A percentile compares a stretch with the other conserved stretches of the same genome.
Evolutionary conservation across 1,139 yeast species (phyloP).

Genomic region (Saccharomyces hybrid): DNA sequence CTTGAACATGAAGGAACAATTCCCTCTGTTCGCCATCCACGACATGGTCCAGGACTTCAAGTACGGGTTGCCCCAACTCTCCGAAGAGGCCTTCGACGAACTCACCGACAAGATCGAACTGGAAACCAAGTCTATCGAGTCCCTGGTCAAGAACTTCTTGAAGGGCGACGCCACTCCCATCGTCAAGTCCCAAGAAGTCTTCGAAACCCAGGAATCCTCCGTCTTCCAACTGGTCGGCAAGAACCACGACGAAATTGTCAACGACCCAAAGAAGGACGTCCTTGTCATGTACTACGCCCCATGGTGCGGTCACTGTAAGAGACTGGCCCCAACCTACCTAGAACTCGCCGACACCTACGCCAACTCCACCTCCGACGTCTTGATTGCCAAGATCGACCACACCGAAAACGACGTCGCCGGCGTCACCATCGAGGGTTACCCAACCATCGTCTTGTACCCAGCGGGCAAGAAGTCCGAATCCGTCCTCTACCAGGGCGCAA

Average conservation of each 20-base stretch:
- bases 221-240: slow-evolving; percentile 79
- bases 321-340: slow-evolving; percentile 84
- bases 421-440: slow-evolving; percentile 80
- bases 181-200: slow-evolving; percentile 80
- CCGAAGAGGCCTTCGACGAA: slow-evolving; percentile 30
- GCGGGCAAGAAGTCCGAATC: slow-evolving; percentile 78
- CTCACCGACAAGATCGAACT: slow-evolving; percentile 24
- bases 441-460: slow-evolving; percentile 86
- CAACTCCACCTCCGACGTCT: slow-evolving; percentile 40
- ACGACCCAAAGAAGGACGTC: slow-evolving; percentile 71
- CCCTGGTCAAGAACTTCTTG: slow-evolving; percentile 56
- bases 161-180: slow-evolving; percentile 63
- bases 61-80: slow-evolving; percentile 54
- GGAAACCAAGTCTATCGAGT: slow-evolving; percentile 40
- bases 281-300: slow-evolving; percentile 94
- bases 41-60: slow-evolving; percentile 60
- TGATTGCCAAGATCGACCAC: slow-evolving; percentile 83
- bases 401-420: slow-evolving; percentile 74
- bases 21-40: slow-evolving; percentile 90
- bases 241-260: slow-evolving; percentile 65
- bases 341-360: slow-evolving; percentile 68
- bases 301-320: slow-evolving; percentile 99
- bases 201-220: slow-evolving; percentile 66
- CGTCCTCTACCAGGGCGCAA: slow-evolving; percentile 56
- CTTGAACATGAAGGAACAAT: slow-evolving; percentile 74